Base-by-base conservation (phyloP, 495 filamentous ascomycete genomes). In the Annulohypoxylon moriforme region DNA sequence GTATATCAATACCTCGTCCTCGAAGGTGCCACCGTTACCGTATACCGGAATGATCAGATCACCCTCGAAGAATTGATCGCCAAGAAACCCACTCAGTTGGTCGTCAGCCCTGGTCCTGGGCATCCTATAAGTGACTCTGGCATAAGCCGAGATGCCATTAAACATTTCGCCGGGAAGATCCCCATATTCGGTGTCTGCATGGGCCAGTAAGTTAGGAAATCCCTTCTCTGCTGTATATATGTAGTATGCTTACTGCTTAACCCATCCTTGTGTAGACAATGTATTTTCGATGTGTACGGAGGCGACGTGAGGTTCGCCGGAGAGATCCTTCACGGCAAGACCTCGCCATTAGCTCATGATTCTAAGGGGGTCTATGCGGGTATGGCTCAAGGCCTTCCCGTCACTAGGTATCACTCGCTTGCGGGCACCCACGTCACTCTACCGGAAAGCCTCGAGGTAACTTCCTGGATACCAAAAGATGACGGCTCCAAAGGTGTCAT, bases 171-270 rank as follows among this genome's bases (percentile, higher is more conserved):
- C n/a, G 96, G 96, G 29, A 98, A 97, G 80, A 92, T 99, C 42
- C 96, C 96, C 0, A 86, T 99, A n/a, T 88, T 99, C 34, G 96
- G 96, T 20, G 96, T 99, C 16, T 99, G 96, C 77, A 98, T 99
- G 94, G 96, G 96, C 72, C 91, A 97, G 88, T 92, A 81, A 85
- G 90, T 88, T 29, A 68, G 4, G 46, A 50, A 18, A 42, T 42
- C 59, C 11, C 7, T 13, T 31, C 11, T 6, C 11, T 36, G 10
- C 22, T 7, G 10, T 4, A 4, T 24, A 3, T 20, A 27, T 44
- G 16, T 20, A 44, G 16, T 22, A 55, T 55, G 18, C 52, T 22
- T 25, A 2, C 50, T 25, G 16, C 67, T 47, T 59, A 56, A 62
- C 38, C 16, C 33, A 29, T 29, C 3, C 6, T 34, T 52, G 22